Conservation (phyloP, 2,329 filamentous ascomycete genomes). For the Fusarium sp. region DNA sequence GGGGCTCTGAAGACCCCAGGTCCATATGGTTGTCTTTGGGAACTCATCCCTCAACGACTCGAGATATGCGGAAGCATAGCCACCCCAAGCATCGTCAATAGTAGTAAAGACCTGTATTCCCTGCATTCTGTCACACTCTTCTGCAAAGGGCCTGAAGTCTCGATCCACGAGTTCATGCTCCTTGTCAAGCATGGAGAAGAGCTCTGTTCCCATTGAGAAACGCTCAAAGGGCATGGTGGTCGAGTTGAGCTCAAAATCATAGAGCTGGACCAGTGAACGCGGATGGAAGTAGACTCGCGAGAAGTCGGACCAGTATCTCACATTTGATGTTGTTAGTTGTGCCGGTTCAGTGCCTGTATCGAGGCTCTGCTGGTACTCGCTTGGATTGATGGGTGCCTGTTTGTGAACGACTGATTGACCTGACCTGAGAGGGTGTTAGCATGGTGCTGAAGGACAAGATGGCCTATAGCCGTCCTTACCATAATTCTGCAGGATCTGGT, state of each 20-base stretch:
- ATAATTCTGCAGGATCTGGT: slow-evolving; percentile 49
- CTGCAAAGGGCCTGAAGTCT: slow-evolving; percentile 88
- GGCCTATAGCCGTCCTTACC: slow-evolving; percentile 46
- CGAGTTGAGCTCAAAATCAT: slow-evolving; percentile 87
- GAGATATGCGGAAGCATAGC: slow-evolving; percentile 78
- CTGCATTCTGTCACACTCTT: slow-evolving; percentile 94
- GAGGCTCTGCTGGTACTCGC: slow-evolving; percentile 82
- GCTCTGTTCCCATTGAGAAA: slow-evolving; percentile 83
- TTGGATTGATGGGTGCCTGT: slow-evolving; percentile 74
- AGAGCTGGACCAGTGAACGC: slow-evolving; percentile 84
- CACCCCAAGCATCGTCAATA: slow-evolving; percentile 83
- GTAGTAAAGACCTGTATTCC: slow-evolving; percentile 82
- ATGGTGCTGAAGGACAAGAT: not conserved
- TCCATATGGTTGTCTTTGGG: slow-evolving; percentile 86
- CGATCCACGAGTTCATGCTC: slow-evolving; percentile 90
- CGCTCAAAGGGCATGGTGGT: slow-evolving; percentile 88
- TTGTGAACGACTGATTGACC: slow-evolving; percentile 76
- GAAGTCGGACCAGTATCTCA: slow-evolving; percentile 98
- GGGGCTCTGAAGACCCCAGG: slow-evolving; percentile 82
- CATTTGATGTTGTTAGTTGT: slow-evolving; percentile 72
- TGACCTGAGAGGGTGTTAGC: slow-evolving; percentile 60
- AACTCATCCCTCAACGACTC: slow-evolving; percentile 90
- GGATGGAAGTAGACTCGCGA: slow-evolving; percentile 94
- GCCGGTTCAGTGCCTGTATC: slow-evolving; percentile 77
- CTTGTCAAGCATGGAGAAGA: slow-evolving; percentile 78